Evolutionary conservation across 2,329 filamentous ascomycete species (phyloP).

Genomic region (Aureobasidium sp.): DNA sequence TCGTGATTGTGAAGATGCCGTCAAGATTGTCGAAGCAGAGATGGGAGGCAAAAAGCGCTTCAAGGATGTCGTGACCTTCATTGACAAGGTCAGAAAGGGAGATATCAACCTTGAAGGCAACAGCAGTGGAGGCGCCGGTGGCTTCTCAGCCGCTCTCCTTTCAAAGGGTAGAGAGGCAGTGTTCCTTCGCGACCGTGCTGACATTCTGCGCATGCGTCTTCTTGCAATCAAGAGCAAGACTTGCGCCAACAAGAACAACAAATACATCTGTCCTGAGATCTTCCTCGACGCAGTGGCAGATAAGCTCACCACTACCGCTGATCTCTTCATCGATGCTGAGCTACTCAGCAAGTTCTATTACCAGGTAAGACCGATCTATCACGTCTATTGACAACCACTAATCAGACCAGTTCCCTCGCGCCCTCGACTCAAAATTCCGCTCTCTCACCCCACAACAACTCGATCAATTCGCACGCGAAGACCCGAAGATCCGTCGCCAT

Average conservation of each 20-base stretch:
- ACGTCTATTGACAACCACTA: not conserved
- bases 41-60: constrained; percentile 80
- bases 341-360: constrained; percentile 96
- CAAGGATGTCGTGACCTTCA: constrained; percentile 80
- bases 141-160: constrained; percentile 83
- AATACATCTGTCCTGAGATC: constrained; percentile 93
- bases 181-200: constrained; percentile 85
- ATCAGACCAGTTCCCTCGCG: constrained; percentile 63
- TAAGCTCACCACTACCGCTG: constrained; percentile 88
- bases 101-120: constrained; percentile 77
- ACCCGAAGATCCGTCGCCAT: constrained; percentile 80
- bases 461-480: constrained; percentile 85
- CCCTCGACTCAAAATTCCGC: constrained; percentile 79
- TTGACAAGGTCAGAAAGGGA: constrained; percentile 81
- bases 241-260: constrained; percentile 74
- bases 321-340: constrained; percentile 96
- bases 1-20: constrained; percentile 68
- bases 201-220: constrained; percentile 84
- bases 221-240: constrained; percentile 83
- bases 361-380: constrained; percentile 39
- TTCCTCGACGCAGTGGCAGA: constrained; percentile 97
- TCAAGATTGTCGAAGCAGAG: constrained; percentile 63
- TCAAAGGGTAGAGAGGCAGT: constrained; percentile 72
- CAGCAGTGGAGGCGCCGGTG: constrained; percentile 71
- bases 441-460: constrained; percentile 61